Conservation (phyloP, 1,284 basidiomycete genomes). For the Austroboletus niveus region DNA sequence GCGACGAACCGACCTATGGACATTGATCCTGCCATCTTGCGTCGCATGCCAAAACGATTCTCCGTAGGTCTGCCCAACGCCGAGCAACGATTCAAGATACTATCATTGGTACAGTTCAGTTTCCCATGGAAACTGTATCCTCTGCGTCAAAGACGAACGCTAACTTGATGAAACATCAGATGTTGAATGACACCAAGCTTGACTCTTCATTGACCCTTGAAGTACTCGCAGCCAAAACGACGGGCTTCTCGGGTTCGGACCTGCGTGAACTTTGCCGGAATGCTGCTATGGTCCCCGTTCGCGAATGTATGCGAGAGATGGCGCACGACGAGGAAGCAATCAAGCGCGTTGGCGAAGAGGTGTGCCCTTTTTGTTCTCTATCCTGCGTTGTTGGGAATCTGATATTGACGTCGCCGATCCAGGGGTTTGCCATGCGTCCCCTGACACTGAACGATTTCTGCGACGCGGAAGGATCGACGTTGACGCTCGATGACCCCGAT, state of each 20-base stretch:
- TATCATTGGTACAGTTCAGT: constrained; percentile 66
- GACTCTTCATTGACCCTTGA: constrained; percentile 65
- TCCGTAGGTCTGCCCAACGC: constrained; percentile 81
- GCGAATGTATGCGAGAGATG: constrained; percentile 77
- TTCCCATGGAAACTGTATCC: not conserved
- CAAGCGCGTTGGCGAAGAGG: constrained; percentile 55
- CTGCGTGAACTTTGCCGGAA: constrained; percentile 93
- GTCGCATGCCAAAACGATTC: constrained; percentile 98
- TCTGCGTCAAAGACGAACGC: no score
- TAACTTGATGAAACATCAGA: constrained; percentile 44
- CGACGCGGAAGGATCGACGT: constrained; percentile 50
- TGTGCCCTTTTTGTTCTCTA: constrained; percentile 25
- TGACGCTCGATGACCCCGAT: constrained; percentile 27
- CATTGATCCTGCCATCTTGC: constrained; percentile 93
- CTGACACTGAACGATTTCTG: constrained; percentile 72
- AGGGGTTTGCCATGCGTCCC: constrained; percentile 78
- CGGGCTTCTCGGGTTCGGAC: constrained; percentile 88
- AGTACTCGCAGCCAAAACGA: constrained; percentile 69
- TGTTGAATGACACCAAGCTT: constrained; percentile 79
- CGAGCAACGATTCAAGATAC: constrained; percentile 85
- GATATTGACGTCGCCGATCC: not conserved
- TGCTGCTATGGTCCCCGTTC: constrained; percentile 88
- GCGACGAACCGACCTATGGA: constrained; percentile 95
- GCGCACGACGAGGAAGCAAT: constrained; percentile 53
- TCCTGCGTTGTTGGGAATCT: not conserved